Evolutionary conservation across 306 rosid species (phyloP).

Genomic region (Quercus alba): DNA sequence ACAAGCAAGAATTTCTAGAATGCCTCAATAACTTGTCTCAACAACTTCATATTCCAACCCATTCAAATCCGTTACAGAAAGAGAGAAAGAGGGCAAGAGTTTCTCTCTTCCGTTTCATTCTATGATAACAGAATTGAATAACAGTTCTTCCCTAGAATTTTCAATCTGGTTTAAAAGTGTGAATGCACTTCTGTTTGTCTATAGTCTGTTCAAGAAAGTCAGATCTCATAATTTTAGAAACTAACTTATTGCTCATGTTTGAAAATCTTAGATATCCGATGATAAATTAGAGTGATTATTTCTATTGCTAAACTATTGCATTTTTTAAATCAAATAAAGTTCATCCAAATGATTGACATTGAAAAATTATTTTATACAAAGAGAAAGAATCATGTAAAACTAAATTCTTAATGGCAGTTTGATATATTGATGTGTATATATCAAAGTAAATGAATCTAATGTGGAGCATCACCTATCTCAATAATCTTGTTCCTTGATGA

Average conservation of each 20-base stretch:
- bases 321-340: too few relatives aligned
- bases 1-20: background rate
- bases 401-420: slow-evolving; percentile 12
- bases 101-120: background rate
- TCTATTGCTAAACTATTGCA: too few relatives aligned
- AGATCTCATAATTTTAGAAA: background rate
- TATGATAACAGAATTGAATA: background rate
- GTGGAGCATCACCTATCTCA: slow-evolving; percentile 62
- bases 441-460: slow-evolving; percentile 5
- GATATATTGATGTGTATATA: slow-evolving; percentile 5
- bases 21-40: background rate
- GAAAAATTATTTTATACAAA: background rate
- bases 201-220: background rate
- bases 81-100: background rate
- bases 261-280: too few relatives aligned
- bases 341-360: background rate
- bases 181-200: background rate
- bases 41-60: too few relatives aligned
- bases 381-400: background rate
- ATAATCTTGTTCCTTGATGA: slow-evolving; percentile 78
- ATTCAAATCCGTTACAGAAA: background rate
- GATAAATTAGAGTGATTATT: too few relatives aligned
- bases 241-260: background rate
- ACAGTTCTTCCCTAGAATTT: background rate
- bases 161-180: background rate